Conservation (phyloP, 345 rosid species). For the Rhodamnia argentea region DNA sequence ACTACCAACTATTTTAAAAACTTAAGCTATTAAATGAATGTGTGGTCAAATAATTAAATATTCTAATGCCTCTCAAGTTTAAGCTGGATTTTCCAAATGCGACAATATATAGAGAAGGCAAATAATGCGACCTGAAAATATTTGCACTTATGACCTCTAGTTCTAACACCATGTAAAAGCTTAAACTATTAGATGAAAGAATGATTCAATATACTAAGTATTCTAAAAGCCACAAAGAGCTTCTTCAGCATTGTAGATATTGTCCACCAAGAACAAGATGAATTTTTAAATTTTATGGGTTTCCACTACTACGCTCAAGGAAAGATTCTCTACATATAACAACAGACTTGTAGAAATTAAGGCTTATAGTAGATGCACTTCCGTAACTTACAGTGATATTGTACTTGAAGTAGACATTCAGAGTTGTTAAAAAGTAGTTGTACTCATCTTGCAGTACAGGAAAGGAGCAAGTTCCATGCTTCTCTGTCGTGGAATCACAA, state of each 20-base stretch:
- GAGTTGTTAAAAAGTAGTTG: constrained; percentile 52
- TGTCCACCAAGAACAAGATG: not conserved
- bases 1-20: not conserved
- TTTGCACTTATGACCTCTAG: not conserved
- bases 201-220: not conserved
- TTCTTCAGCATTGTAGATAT: not conserved
- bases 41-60: not conserved
- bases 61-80: not conserved
- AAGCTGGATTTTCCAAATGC: not conserved
- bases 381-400: constrained; percentile 69
- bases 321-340: not conserved
- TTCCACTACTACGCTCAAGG: not conserved
- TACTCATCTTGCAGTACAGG: constrained; percentile 77
- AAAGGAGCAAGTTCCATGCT: constrained; percentile 87
- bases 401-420: constrained; percentile 73
- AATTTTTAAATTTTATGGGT: not conserved
- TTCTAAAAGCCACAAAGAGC: not conserved
- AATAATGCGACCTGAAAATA: not conserved
- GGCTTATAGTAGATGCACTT: not conserved
- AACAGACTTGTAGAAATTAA: not conserved
- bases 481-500: constrained; percentile 33
- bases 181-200: not conserved
- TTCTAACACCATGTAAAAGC: not conserved
- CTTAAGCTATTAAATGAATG: not conserved
- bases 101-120: not conserved